These are phyloP conservation scores for Coniochaeta ligniaria DNA, from an alignment of 2,329 filamentous ascomycete genomes.

Conservation along the genomic window DNA sequence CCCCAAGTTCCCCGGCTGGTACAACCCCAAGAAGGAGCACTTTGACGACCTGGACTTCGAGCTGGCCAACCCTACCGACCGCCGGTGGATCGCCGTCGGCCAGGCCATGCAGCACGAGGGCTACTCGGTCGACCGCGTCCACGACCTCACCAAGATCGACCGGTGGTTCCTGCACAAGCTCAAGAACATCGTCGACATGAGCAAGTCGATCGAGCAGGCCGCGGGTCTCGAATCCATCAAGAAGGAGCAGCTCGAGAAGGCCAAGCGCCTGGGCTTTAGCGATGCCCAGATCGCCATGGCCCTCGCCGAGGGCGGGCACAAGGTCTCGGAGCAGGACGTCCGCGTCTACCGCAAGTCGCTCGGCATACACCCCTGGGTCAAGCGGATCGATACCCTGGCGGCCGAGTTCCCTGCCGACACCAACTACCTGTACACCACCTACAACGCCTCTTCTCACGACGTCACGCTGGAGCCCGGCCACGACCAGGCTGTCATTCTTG, in stretches of 20 bases:
- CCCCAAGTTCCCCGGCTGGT: constrained; percentile 72
- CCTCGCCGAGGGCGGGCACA: background rate
- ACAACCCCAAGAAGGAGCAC: constrained; percentile 72
- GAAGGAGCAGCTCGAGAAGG: constrained; percentile 80
- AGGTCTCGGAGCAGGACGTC: constrained; percentile 72
- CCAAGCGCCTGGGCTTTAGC: constrained; percentile 97
- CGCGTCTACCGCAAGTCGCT: constrained; percentile 78
- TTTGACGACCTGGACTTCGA: constrained; percentile 90
- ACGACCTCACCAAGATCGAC: constrained; percentile 96
- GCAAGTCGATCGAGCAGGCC: constrained; percentile 74
- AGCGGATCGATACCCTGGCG: constrained; percentile 96
- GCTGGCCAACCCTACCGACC: constrained; percentile 87
- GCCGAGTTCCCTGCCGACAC: constrained; percentile 94
- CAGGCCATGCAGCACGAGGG: constrained; percentile 97
- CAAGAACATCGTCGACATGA: constrained; percentile 91
- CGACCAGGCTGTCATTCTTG: constrained; percentile 81
- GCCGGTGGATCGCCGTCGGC: constrained; percentile 93
- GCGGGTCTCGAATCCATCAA: constrained; percentile 79
- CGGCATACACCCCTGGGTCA: constrained; percentile 90
- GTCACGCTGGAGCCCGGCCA: constrained; percentile 73
- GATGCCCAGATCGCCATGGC: constrained; percentile 89
- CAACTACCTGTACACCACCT: constrained; percentile 96
- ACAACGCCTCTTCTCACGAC: constrained; percentile 92
- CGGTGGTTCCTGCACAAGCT: constrained; percentile 99
- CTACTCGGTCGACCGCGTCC: constrained; percentile 86